phyloP scores from a whole-genome alignment of 106 monocot genomes.

The Alisma plantagoaquatica region DNA sequence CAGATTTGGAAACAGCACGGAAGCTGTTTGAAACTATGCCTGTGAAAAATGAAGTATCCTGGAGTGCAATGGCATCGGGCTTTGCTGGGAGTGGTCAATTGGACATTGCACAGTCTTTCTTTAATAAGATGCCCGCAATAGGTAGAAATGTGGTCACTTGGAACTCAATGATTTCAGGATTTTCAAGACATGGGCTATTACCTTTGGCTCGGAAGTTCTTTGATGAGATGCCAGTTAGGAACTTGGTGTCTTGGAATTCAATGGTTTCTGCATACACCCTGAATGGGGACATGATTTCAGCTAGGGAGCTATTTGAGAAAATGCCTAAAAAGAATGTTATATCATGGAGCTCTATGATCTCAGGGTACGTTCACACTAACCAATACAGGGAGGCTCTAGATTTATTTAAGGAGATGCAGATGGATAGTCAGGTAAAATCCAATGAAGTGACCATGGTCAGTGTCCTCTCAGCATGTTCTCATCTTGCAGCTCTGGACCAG shows the following conservation, averaged over 20 bases:
- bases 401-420: constrained; percentile 50
- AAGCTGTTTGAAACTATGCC: constrained; percentile 70
- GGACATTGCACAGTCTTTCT: constrained; percentile 35
- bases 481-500: constrained; percentile 51
- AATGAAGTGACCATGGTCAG: constrained; percentile 70
- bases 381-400: constrained; percentile 34
- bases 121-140: constrained; percentile 40
- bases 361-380: constrained; percentile 38
- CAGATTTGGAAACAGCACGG: constrained; percentile 24
- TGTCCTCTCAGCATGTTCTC: constrained; percentile 67
- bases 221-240: constrained; percentile 52
- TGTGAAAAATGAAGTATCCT: constrained; percentile 46
- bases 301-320: constrained; percentile 44
- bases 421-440: constrained; percentile 19
- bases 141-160: constrained; percentile 40
- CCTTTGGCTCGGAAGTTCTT: constrained; percentile 48
- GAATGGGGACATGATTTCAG: constrained; percentile 37
- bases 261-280: constrained; percentile 50
- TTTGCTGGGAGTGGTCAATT: constrained; percentile 39
- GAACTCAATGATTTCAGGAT: constrained; percentile 63
- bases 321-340: constrained; percentile 74
- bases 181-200: constrained; percentile 32
- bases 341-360: constrained; percentile 79
- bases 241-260: constrained; percentile 72
- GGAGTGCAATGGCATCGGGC: constrained; percentile 47